Evolutionary conservation across 1,284 basidiomycete species (phyloP), one percentile per base, ranked within the genome.

Genomic region (Wallemia ichthyophaga): DNA sequence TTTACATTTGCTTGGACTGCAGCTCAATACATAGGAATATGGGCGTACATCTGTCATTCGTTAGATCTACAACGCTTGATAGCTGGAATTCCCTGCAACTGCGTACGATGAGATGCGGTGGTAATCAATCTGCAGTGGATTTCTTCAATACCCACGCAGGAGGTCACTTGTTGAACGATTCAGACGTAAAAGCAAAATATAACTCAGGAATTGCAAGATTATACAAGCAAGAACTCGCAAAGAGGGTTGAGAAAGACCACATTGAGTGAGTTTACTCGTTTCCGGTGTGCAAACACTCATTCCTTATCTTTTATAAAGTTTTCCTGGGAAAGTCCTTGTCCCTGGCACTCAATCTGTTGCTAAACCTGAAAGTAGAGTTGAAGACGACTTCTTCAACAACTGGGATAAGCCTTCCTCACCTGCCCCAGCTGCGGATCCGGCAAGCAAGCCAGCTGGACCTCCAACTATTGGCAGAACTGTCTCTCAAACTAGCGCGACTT

Each of bases 1-100:
- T 98, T 56, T 98, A 98, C 72, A 92, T 99, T 67, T 99, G 92
- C 68, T 75, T 98, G 56, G 91, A 98, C 66, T 98, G 92, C 75
- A 96, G 91, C 2, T 85, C 83, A 63, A 76, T 86, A 17, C 92
- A 99, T 71, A 78, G 92, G 61, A 96, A 94, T 70, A 82, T 96
- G 78, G 92, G 92, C 65, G 94, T 98, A 21, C 92, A 99, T 70
- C 91, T 99, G 70, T 86, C 81, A 63, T 99, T 99, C 68, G 92
- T 99, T 56, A 89, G 89, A 64, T 96, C 92, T 15, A 96, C 89
- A 62, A 96, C 92, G 72, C 79, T 98, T 60, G 92, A 99, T 72
- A 81, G 79, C 61, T 99, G 92, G 92, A 82, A 88, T 64, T 76
- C 89, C 64, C 73, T 74, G 60, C 92, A 99, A 71, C 75, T 99